A percentile compares a stretch with the other conserved stretches of the same genome.
phyloP scores from a whole-genome alignment of 1,139 yeast species.

The Debaryomyces coudertii region DNA sequence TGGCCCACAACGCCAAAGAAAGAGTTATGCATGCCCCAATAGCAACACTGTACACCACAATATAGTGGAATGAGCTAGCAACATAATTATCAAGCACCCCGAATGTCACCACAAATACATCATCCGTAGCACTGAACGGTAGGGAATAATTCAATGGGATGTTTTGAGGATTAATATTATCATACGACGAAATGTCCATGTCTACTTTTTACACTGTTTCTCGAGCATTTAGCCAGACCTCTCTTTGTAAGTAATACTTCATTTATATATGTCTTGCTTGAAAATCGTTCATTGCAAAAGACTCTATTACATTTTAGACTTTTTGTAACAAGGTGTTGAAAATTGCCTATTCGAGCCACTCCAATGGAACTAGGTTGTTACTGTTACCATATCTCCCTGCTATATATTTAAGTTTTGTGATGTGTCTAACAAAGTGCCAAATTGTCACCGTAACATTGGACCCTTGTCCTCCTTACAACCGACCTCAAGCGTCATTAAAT shows the following conservation, averaged over 20 bases:
- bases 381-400: not conserved
- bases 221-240: conserved; percentile 5
- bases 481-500: not conserved
- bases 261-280: conserved; percentile 12
- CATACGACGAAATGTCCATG: conserved; percentile 14
- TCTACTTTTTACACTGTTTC: conserved; percentile 8
- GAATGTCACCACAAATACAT: conserved; percentile 15
- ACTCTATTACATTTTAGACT: not conserved
- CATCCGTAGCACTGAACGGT: conserved; percentile 15
- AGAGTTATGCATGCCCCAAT: conserved; percentile 34
- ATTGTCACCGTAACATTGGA: not conserved
- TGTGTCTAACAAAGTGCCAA: not conserved
- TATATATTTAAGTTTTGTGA: not conserved
- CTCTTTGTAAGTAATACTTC: conserved; percentile 3
- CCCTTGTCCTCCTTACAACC: not conserved
- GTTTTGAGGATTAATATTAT: conserved; percentile 17
- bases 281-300: conserved; percentile 16
- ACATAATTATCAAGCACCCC: conserved; percentile 18
- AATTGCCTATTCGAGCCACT: conserved; percentile 8
- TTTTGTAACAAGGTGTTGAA: conserved; percentile 7
- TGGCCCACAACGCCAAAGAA: conserved; percentile 30
- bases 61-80: conserved; percentile 14
- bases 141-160: conserved; percentile 24
- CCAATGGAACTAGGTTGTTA: conserved; percentile 10
- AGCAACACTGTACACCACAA: conserved; percentile 27